A percentile compares a stretch with the other conserved stretches of the same genome.
Evolutionary conservation across 2,329 filamentous ascomycete species (phyloP).

Genomic region (Aspergillus ruber): DNA sequence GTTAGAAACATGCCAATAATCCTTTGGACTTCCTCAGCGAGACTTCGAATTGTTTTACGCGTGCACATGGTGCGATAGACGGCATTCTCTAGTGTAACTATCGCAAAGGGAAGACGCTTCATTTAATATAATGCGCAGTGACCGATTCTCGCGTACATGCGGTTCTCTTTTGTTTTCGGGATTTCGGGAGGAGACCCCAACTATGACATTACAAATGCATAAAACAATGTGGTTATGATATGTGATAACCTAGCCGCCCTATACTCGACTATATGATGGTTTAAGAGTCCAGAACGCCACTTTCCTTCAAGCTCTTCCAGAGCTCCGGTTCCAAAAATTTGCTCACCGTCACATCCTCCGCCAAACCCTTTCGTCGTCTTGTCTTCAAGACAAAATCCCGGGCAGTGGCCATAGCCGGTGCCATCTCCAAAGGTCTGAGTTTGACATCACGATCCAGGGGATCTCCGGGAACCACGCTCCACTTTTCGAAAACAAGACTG

Average conservation of each 20-base stretch:
- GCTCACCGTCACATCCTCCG: constrained; percentile 90
- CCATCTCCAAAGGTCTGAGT: constrained; percentile 77
- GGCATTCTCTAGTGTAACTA: not conserved
- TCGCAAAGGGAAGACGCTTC: not conserved
- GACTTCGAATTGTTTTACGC: not conserved
- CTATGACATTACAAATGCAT: constrained; percentile 19
- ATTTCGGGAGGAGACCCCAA: constrained; percentile 1
- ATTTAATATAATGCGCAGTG: not conserved
- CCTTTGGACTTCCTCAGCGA: not conserved
- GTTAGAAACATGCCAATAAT: constrained; percentile 72
- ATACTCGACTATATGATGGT: not conserved
- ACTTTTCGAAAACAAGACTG: constrained; percentile 88
- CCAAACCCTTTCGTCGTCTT: constrained; percentile 81
- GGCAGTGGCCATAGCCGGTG: constrained; percentile 79
- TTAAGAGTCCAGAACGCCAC: constrained; percentile 68
- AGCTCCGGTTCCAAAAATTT: constrained; percentile 96
- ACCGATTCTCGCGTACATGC: not conserved
- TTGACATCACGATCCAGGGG: constrained; percentile 83
- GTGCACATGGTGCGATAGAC: not conserved
- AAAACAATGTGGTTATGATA: constrained; percentile 1
- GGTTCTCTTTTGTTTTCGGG: not conserved
- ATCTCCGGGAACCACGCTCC: constrained; percentile 93
- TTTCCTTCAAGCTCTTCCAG: constrained; percentile 80
- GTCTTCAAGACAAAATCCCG: constrained; percentile 97
- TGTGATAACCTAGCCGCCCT: not conserved